phyloP scores from a whole-genome alignment of 192 early-diverging fungal genomes.

The Coemansia reversa region DNA sequence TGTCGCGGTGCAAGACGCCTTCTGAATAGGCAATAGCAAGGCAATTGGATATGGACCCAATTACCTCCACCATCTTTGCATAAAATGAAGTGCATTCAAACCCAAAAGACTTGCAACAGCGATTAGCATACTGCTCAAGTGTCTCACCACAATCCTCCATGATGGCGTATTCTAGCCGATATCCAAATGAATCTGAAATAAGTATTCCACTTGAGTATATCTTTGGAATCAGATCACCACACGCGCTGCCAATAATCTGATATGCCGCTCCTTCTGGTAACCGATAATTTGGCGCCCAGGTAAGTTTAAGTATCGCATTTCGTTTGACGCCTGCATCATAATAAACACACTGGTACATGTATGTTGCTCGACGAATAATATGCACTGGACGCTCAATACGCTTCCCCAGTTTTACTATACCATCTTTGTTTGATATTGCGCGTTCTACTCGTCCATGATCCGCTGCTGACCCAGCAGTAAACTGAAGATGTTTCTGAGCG shows the following conservation, averaged over 20 bases:
- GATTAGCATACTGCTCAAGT: neutral
- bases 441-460: no score
- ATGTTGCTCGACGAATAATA: neutral
- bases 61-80: no score
- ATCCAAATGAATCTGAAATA: slow-evolving; percentile 8
- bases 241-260: neutral
- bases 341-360: neutral
- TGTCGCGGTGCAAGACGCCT: slow-evolving; percentile 16
- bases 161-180: slow-evolving; percentile 5
- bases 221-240: neutral
- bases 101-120: no score
- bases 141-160: slow-evolving; percentile 14
- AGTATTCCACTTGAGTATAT: slow-evolving; percentile 12
- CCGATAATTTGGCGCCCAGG: slow-evolving; percentile 1
- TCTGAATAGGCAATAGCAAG: neutral
- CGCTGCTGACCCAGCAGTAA: no score
- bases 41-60: no score
- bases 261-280: slow-evolving; percentile 16
- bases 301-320: slow-evolving; percentile 4
- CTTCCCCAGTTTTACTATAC: no score
- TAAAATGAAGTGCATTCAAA: no score
- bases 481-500: no score
- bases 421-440: no score
- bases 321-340: neutral
- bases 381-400: neutral